These are phyloP conservation scores for Aegilops speltoides DNA, from an alignment of 176 grass and related monocot species.

Conservation along the genomic window DNA sequence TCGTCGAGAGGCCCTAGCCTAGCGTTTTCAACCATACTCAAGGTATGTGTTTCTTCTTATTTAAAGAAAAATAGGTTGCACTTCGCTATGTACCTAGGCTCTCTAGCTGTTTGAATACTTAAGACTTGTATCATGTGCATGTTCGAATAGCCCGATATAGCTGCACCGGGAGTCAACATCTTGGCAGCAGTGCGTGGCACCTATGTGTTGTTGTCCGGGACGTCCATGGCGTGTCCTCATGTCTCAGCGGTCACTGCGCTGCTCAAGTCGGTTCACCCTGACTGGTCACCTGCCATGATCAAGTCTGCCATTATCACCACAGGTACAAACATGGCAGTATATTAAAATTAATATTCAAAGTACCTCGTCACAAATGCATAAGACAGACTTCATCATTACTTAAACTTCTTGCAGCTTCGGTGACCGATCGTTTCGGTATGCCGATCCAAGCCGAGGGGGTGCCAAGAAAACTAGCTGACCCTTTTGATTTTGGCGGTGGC, in stretches of 20 bases:
- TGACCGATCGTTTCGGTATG: neutral
- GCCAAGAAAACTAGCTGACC: slow-evolving; percentile 8
- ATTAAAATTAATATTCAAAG: neutral
- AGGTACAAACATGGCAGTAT: neutral
- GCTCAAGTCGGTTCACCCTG: slow-evolving; percentile 32
- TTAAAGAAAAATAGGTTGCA: neutral
- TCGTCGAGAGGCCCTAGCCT: slow-evolving; percentile 25
- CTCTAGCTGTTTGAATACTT: neutral
- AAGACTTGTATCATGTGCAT: neutral
- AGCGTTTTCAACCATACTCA: neutral
- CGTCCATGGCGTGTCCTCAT: slow-evolving; percentile 51
- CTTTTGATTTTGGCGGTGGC: neutral
- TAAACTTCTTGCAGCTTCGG: slow-evolving; percentile 6
- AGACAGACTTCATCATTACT: neutral
- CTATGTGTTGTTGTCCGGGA: slow-evolving; percentile 15
- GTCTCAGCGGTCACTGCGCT: slow-evolving; percentile 31
- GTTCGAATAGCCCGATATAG: slow-evolving; percentile 40
- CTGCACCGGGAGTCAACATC: slow-evolving; percentile 36
- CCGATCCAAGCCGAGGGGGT: slow-evolving; percentile 18
- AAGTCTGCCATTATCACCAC: slow-evolving; percentile 47
- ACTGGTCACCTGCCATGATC: slow-evolving; percentile 52
- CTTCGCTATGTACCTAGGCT: neutral
- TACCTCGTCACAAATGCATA: neutral
- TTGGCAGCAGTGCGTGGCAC: neutral
- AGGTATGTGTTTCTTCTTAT: slow-evolving; percentile 9